Base-by-base conservation (phyloP, 2,329 filamentous ascomycete species). In the Paraphoma chrysanthemicola region DNA sequence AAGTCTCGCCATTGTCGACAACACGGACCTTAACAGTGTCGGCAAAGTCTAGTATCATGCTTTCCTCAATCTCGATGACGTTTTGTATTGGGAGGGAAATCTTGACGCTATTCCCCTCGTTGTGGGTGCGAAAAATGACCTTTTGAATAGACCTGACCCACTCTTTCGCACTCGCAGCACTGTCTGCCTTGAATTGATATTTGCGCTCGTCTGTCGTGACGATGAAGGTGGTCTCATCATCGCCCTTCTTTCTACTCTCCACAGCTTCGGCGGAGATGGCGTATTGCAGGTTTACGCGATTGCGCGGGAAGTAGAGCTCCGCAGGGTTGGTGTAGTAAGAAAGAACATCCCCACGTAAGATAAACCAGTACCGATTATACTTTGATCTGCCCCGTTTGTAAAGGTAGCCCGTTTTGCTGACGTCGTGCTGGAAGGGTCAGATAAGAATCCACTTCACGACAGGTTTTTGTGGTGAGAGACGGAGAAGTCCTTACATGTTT, bases 71-170 rank as follows among this genome's bases (percentile, higher is more conserved):
- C 66, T 98, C 94, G 55, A 98, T 88, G 17, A 98, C 85, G 64
- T 96, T 97, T 56, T 89, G 85, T 49, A 97, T 90, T 0, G 93
- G 94, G 29, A 98, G 79, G 1, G 91, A 95, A 53, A 98, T 96
- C 80, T 98, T 98, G 75, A 99, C 92, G 71, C 93, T 97, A 72
- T 97, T 93, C 9, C 95, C 94, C 61, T 97, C 94, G 70, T 98
- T 98, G 78, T 96, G 93, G 10, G 93, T 94, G 48, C 93, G 86
- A 72, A 98, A 98, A 54, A 98, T 97, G 66, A 97, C 93, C 57
- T 95, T 91, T 72, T 97, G 94, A 28, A 99, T 81, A 51, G 91
- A 88, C 77, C 95, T 95, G 44, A 97, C 93, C 95, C 95, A 99
- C 80, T 98, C 95, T 75, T 92, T 95, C 10, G 95, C 95, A 72